Conservation (phyloP, 2,329 filamentous ascomycete genomes). For the Rugonectria rugulosa region DNA sequence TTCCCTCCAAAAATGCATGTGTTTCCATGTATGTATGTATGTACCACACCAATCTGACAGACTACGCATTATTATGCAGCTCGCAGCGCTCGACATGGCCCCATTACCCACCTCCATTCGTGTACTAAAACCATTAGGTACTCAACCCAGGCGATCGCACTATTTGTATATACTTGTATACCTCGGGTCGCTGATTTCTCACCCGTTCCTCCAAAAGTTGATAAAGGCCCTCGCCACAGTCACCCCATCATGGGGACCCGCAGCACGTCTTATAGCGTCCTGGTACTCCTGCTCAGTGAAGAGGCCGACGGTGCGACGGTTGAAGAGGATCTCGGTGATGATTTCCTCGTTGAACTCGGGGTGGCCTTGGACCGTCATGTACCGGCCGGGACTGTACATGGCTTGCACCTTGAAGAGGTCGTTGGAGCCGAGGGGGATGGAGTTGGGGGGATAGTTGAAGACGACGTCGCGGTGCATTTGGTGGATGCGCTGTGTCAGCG, state of each 20-base stretch:
- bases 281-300: conserved; percentile 74
- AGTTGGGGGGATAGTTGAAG: conserved; percentile 47
- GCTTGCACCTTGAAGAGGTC: conserved; percentile 52
- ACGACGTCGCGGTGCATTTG: conserved; percentile 59
- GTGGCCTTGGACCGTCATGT: conserved; percentile 57
- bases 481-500: conserved; percentile 63
- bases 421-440: conserved; percentile 51
- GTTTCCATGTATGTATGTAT: too few relatives aligned
- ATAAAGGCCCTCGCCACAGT: conserved; percentile 77
- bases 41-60: too few relatives aligned
- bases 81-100: too few relatives aligned
- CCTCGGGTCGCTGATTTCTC: not conserved
- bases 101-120: too few relatives aligned
- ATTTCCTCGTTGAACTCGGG: conserved; percentile 53
- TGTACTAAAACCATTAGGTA: too few relatives aligned
- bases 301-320: conserved; percentile 70
- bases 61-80: not conserved
- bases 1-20: not conserved
- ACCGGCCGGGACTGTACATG: conserved; percentile 48
- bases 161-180: too few relatives aligned
- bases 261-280: conserved; percentile 72
- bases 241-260: conserved; percentile 80
- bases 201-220: conserved; percentile 72
- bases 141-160: too few relatives aligned
- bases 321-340: conserved; percentile 48